Conservation (phyloP, 805 yeast species). For the Candida yuanshanica region DNA sequence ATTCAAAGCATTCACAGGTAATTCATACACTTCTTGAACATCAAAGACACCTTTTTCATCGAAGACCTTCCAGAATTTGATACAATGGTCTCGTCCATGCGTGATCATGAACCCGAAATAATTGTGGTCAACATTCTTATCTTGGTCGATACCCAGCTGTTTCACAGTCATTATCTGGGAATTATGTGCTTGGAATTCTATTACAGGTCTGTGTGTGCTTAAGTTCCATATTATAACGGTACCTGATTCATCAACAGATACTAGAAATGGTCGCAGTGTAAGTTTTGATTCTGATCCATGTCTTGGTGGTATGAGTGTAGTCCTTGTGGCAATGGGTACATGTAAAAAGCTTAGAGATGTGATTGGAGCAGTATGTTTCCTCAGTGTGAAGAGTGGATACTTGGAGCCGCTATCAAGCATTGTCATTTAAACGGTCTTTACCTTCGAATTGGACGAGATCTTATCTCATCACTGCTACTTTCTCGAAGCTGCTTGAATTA, state of each 20-base stretch:
- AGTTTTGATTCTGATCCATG: background rate
- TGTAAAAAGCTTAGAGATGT: slow-evolving; percentile 23
- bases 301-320: background rate
- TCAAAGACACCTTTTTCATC: slow-evolving; percentile 2
- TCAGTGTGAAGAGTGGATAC: slow-evolving; percentile 23
- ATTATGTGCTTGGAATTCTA: slow-evolving; percentile 56
- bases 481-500: too few relatives aligned
- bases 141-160: slow-evolving; percentile 32
- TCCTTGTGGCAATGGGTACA: slow-evolving; percentile 6
- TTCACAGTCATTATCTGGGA: slow-evolving; percentile 43
- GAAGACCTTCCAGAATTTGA: slow-evolving; percentile 40
- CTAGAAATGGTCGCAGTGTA: slow-evolving; percentile 30
- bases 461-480: too few relatives aligned
- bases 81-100: slow-evolving; percentile 62
- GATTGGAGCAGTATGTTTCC: slow-evolving; percentile 29
- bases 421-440: background rate
- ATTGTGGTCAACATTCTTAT: slow-evolving; percentile 11
- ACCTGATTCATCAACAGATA: slow-evolving; percentile 61
- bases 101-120: slow-evolving; percentile 44
- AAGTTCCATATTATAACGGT: slow-evolving; percentile 63
- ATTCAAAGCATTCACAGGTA: slow-evolving; percentile 71
- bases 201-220: slow-evolving; percentile 46
- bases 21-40: slow-evolving; percentile 31
- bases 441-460: too few relatives aligned
- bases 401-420: slow-evolving; percentile 1